Base-by-base conservation (phyloP, 2,329 filamentous ascomycete species). In the Pestalotiopsis sp. region DNA sequence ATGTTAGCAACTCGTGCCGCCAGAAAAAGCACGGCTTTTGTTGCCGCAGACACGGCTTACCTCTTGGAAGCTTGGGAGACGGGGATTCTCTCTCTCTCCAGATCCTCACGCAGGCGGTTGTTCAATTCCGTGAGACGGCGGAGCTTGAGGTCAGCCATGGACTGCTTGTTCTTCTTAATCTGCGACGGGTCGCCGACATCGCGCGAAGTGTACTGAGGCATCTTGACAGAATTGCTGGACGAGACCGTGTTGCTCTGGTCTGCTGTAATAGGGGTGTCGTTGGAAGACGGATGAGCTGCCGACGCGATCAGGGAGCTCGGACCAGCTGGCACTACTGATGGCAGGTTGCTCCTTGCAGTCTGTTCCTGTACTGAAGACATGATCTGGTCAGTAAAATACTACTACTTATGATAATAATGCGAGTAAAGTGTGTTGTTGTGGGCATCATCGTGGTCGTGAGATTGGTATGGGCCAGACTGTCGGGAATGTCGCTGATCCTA, bases 141-240 rank as follows among this genome's bases (percentile, higher is more conserved):
- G 78, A 98, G 90, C 88, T 99, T 99, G 73, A 99, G 89, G 82
- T 99, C 96, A 75, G 95, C 95, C 93, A 99, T 98, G 80, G 94
- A 97, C 85, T 98, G 96, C 87, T 98, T 98, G 86, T 97, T 98
- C 86, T 95, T 97, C 88, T 89, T 90, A 76, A 90, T 89, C 80
- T 91, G 89, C 77, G 87, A 88, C 80, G 89, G 88, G 79, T 91
- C 89, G 82, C 88, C 88, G 71, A 89, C 87, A 78, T 91, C 89
- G 76, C 89, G 87, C 63, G 89, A 90, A 69, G 89, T 90, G 83
- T 91, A 91, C 73, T 88, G 85, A 82, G 89, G 87, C 88, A 91
- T 90, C 72, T 80, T 86, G 80, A 71, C 69, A 70, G 75, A 68
- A 59, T 66, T 72, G 68, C 68, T 69, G 40, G 72, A 75, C 65